Percentiles rank a stretch among this genome's conserved stretches.
These are phyloP conservation scores for Botrytis pseudocinerea DNA, from an alignment of 2,329 filamentous ascomycete genomes.

Conservation along the genomic window DNA sequence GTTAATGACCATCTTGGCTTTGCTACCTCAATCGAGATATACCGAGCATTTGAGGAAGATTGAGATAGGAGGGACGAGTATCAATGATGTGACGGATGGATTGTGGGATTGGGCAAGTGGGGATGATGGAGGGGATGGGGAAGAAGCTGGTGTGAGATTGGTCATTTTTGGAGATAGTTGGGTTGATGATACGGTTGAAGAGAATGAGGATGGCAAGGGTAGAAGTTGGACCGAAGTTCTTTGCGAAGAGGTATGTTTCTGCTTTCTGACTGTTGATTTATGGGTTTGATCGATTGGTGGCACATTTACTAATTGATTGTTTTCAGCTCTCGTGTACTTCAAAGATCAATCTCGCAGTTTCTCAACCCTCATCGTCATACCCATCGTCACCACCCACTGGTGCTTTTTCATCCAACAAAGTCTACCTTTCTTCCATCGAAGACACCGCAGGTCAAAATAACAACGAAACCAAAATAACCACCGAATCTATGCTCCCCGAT, in stretches of 20 bases:
- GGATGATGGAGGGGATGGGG: slow-evolving; percentile 20
- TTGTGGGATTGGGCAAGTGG: slow-evolving; percentile 33
- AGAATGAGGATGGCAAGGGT: slow-evolving; percentile 27
- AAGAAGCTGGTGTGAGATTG: slow-evolving; percentile 29
- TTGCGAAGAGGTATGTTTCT: slow-evolving; percentile 37
- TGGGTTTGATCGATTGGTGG: not conserved
- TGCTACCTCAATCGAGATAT: slow-evolving; percentile 30
- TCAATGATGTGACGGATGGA: slow-evolving; percentile 27
- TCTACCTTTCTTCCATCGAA: slow-evolving; percentile 25
- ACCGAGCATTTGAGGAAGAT: slow-evolving; percentile 33
- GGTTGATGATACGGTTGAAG: slow-evolving; percentile 34
- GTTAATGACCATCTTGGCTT: slow-evolving; percentile 28
- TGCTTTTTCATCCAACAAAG: slow-evolving; percentile 32
- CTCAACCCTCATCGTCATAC: slow-evolving; percentile 32
- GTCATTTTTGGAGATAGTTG: slow-evolving; percentile 41
- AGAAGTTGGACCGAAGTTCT: slow-evolving; percentile 37
- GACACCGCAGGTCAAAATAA: slow-evolving; percentile 3
- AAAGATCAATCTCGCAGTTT: slow-evolving; percentile 36
- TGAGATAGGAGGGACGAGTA: slow-evolving; percentile 24
- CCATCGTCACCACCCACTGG: slow-evolving; percentile 33
- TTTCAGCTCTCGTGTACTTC: slow-evolving; percentile 38
- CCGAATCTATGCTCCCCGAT: slow-evolving; percentile 33
- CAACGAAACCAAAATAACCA: slow-evolving; percentile 1
- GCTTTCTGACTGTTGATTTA: not conserved
- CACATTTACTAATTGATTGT: not conserved